Evolutionary conservation across 805 yeast genomes (phyloP).

Genomic region (Starmera dryadoides): DNA sequence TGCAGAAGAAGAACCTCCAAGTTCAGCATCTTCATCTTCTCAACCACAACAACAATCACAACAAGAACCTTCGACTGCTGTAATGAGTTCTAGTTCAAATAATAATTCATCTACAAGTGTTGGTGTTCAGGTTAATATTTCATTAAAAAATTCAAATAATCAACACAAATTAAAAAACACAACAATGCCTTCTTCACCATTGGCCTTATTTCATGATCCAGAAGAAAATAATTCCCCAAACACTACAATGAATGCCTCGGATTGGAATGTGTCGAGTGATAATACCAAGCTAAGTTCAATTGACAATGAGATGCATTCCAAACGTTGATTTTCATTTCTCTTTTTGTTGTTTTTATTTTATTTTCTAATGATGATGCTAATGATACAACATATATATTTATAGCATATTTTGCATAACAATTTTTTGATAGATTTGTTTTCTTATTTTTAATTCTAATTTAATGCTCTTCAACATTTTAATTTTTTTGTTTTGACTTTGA

Average conservation of each 20-base stretch:
- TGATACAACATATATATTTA: too few relatives aligned
- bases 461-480: too few relatives aligned
- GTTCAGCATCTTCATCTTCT: background rate
- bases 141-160: background rate
- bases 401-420: too few relatives aligned
- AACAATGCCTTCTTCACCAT: constrained; percentile 2
- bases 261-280: constrained; percentile 1
- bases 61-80: background rate
- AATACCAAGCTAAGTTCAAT: constrained; percentile 1
- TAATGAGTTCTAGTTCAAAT: background rate
- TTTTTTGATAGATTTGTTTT: too few relatives aligned
- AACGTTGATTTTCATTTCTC: too few relatives aligned
- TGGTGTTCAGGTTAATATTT: background rate
- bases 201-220: background rate
- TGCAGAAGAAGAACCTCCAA: constrained; percentile 18
- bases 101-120: too few relatives aligned
- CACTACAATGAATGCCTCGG: background rate
- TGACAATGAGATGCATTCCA: background rate
- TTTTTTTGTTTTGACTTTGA: too few relatives aligned
- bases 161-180: background rate
- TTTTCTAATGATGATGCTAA: too few relatives aligned
- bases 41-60: background rate
- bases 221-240: background rate
- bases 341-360: too few relatives aligned
- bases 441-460: too few relatives aligned